phyloP scores from a whole-genome alignment of 192 early-diverging fungal species.

The Coemansia sp. region DNA sequence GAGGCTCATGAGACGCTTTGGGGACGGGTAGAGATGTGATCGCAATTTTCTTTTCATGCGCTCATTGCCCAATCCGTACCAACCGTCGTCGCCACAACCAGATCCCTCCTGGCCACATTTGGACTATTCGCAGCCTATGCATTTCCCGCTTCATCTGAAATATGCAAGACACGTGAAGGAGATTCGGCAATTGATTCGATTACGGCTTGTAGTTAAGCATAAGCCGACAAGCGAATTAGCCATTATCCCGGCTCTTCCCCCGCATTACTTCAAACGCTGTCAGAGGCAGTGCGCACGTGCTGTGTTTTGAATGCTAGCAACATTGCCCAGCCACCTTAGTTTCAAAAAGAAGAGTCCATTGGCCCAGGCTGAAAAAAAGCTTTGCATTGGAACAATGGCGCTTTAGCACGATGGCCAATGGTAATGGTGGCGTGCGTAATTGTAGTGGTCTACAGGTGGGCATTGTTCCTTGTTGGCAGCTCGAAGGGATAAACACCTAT shows the following conservation, averaged over 20 bases:
- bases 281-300: not conserved
- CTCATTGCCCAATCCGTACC: not conserved
- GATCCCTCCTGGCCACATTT: not conserved
- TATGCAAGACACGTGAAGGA: not conserved
- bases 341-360: not conserved
- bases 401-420: not conserved
- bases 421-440: not conserved
- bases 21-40: not conserved
- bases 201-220: slow-evolving; percentile 1
- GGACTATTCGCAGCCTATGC: not conserved
- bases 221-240: not conserved
- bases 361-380: not conserved
- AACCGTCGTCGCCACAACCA: not conserved
- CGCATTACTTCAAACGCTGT: not conserved
- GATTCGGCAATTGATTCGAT: not conserved
- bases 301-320: not conserved
- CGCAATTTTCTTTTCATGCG: not conserved
- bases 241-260: slow-evolving; percentile 6
- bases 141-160: not conserved
- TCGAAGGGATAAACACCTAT: slow-evolving; percentile 1
- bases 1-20: not conserved
- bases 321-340: not conserved
- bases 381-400: not conserved
- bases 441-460: not conserved
- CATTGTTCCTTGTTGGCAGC: not conserved